Base-by-base conservation (phyloP, 2,329 filamentous ascomycete genomes). In the Pyrenophora graminea region DNA sequence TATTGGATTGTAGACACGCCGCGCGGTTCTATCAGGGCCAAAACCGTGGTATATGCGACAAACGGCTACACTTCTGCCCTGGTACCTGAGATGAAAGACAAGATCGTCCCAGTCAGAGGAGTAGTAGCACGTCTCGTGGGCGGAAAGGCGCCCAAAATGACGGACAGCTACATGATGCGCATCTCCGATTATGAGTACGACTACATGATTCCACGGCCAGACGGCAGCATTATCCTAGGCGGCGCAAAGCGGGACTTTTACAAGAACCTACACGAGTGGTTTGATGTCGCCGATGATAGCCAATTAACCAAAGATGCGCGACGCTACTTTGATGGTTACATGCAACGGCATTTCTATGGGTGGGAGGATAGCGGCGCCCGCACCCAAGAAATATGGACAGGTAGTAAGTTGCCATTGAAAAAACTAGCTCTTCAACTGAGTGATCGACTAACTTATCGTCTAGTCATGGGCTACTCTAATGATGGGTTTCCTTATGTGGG, bases 131-230 rank as follows among this genome's bases (percentile, higher is more conserved):
- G 32, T 1, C 23, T 58, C 3, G 46, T 23, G n/a, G 46, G 48
- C n/a, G 30, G 27, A 32, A 40, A 48, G n/a, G 43, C 45, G 37
- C 56, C 55, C 17, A 48, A 43, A 6, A 40, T 61, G 34, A 54
- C 52, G 17, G 53, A 62, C 34, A 60, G 57, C 39, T 63, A 62
- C 27, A 61, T 59, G 48, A 52, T 89, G 70, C 69, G 82, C 15
- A 80, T 81, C 17, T 69, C 68, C 15, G 58, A 68, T 6, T 67
- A 77, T 13, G 78, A 82, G 45, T 85, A 88, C 53, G 69, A 72
- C 43, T 80, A 80, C 40, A 66, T 78, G 8, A 77, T 78, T 39
- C 74, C 74, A 10, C 73, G 78, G 1, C 48, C 48, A 6, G 48
- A 51, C 27, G 48, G 48, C 17, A 51, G 48, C 9, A 42, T 51